A percentile compares a stretch with the other conserved stretches of the same genome.
phyloP scores from a whole-genome alignment of 164 flowering plant species.

The Amborella trichopoda region DNA sequence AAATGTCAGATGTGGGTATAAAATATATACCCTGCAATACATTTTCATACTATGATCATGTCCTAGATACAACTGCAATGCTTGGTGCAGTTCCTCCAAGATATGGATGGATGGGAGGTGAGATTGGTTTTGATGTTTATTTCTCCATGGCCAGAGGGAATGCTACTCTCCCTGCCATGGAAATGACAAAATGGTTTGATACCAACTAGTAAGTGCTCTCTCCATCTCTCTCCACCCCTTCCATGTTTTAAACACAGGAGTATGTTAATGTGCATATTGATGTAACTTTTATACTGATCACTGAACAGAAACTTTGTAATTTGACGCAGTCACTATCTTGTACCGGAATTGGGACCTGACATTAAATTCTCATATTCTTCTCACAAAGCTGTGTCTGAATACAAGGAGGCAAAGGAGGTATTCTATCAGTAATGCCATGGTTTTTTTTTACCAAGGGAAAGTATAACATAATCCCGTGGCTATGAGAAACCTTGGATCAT shows the following conservation, averaged over 20 bases:
- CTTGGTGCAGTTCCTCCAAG: conserved; percentile 71
- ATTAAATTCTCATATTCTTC: conserved; percentile 20
- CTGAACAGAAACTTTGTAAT: too few species aligned
- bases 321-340: conserved; percentile 18
- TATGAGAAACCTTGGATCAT: too few species aligned
- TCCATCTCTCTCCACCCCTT: neutral
- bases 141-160: conserved; percentile 86
- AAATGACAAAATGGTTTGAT: conserved; percentile 89
- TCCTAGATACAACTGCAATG: conserved; percentile 66
- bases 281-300: too few species aligned
- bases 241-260: neutral
- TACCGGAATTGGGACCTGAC: conserved; percentile 21
- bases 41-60: conserved; percentile 60
- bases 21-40: conserved; percentile 73
- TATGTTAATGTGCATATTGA: too few species aligned
- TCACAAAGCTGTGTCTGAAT: conserved; percentile 20
- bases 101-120: conserved; percentile 55
- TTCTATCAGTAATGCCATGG: too few species aligned
- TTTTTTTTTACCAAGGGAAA: too few species aligned
- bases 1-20: conserved; percentile 60
- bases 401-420: conserved; percentile 23
- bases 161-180: conserved; percentile 74
- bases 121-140: conserved; percentile 60
- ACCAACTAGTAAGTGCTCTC: conserved; percentile 63
- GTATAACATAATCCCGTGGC: too few species aligned